Evolutionary conservation across 345 rosid genomes (phyloP), one percentile per base, ranked within the genome.

Genomic region (Citrus mangshanensis): DNA sequence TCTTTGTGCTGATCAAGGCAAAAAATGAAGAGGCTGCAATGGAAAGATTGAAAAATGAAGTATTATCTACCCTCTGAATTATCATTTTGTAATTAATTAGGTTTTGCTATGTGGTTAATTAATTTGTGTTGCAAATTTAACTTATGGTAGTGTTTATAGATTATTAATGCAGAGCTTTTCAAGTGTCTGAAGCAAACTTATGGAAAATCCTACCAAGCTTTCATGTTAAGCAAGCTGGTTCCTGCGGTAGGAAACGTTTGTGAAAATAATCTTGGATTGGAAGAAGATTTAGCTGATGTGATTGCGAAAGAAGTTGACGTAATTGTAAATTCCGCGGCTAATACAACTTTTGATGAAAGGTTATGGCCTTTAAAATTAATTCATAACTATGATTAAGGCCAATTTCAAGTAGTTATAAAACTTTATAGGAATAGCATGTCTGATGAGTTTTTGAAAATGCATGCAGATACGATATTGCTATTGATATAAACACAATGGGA

Each of bases 181-280:
- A 91, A 87, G 84, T 82, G 82, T 83, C 88, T 96, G 42, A 89
- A 76, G 74, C 92, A 93, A 79, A 86, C 89, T 63, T 86, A 94
- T 70, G 98, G 98, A 77, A 81, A 87, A 84, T 90, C 98, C 32
- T 96, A 87, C 78, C 83, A 89, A 76, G 80, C 91, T 76, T 92
- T 95, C 89, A 88, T 92, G 93, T 72, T 90, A 77, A 86, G 87
- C 85, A 95, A 95, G 84, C 89, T 95, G 67, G 87, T 92, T 24
- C 99, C 99, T 65, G 95, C 91, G 73, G 88, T 85, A 0, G 97
- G 99, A 78, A 86, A 94, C 82, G 82, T 96, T 21, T 91, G 93
- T 58, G 85, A 91, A 30, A 79, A 88, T 40, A 77, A 91, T 78
- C 88, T 94, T 46, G 99, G 99, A 28, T 77, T 94, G 74, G 89